Base-by-base conservation (phyloP, 2,329 filamentous ascomycete genomes). In the Neurospora sp. region DNA sequence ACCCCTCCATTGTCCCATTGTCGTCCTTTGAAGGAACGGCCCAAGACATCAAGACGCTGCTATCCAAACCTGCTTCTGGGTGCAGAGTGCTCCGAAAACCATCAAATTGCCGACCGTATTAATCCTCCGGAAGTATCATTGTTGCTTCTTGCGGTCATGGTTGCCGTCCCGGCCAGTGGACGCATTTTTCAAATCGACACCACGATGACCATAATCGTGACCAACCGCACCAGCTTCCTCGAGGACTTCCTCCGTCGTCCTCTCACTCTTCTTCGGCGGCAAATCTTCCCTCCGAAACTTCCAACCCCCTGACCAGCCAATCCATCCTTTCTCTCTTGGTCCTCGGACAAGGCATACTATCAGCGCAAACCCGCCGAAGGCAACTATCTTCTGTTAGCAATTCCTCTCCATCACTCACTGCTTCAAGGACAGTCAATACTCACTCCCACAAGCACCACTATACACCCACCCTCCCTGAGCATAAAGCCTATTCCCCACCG, bases 401-500 rank as follows among this genome's bases (percentile, higher is more conserved):
- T 23, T 15, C 6, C 3, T 39, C 28, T 37, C 8, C 8, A 28
- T n/a, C 17, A 33, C 28, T 33, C 28, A 33, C 28, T 33, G 28
- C 28, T 6, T 10, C 12, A 41, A 28, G 11, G 37, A 41, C 12
- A 41, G 62, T 8, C 5, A 11, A 36, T 28, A 78, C 79, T 74
- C 70, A 81, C 79, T 79, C 36, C 80, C 81, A 57, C 78, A 80
- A 8, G 78, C 80, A 0, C 83, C 82, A 69, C 83, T 86, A 71
- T 80, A 82, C 8, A 76, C 79, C 85, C 85, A 87, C 0, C 85
- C 85, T 1, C 85, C 84, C 38, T 80, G 75, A 0, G 84, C 84
- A 70, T 85, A 87, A 1, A 87, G 76, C 19, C 81, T 78, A 72
- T 86, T 87, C 0, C 87, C 86, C 4, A 87, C 86, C 1, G 86